A percentile compares a stretch with the other conserved stretches of the same genome.
Conservation (phyloP, 2,329 filamentous ascomycete genomes). For the Exophiala calicioides region DNA sequence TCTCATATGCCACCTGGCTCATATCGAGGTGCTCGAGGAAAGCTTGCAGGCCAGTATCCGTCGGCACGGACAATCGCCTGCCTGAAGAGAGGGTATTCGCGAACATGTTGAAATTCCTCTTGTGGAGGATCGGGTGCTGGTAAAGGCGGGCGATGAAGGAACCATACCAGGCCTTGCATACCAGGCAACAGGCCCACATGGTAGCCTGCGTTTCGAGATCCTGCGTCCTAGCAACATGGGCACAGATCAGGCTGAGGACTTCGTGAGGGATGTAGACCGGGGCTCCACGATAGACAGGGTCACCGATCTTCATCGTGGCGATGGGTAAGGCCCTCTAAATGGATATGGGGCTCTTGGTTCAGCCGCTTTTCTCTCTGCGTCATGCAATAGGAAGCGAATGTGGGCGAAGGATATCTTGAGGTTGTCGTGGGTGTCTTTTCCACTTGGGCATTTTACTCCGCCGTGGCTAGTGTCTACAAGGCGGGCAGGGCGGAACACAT, state of each 20-base stretch:
- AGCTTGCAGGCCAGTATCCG: slow-evolving; percentile 46
- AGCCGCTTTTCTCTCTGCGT: too few relatives aligned
- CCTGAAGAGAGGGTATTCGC: slow-evolving; percentile 42
- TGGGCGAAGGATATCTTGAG: neutral
- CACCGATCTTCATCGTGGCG: slow-evolving; percentile 25
- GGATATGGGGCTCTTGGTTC: neutral
- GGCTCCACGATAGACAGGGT: slow-evolving; percentile 19
- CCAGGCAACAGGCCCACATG: slow-evolving; percentile 54
- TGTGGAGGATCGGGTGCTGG: slow-evolving; percentile 50
- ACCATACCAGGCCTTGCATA: slow-evolving; percentile 60
- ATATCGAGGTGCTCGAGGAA: slow-evolving; percentile 56
- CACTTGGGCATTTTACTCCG: too few relatives aligned
- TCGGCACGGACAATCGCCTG: slow-evolving; percentile 46
- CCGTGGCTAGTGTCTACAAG: too few relatives aligned
- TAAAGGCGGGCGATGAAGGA: slow-evolving; percentile 56
- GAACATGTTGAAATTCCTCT: slow-evolving; percentile 57
- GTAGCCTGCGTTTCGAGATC: slow-evolving; percentile 42
- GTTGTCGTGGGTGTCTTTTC: too few relatives aligned
- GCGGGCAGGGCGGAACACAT: too few relatives aligned
- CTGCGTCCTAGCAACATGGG: slow-evolving; percentile 6
- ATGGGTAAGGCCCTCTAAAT: neutral
- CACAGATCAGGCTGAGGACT: slow-evolving; percentile 21
- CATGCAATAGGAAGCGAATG: neutral
- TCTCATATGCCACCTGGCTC: slow-evolving; percentile 59
- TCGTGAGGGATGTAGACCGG: slow-evolving; percentile 25